These are phyloP conservation scores for Colletotrichum chlorophyti DNA, from an alignment of 2,329 filamentous ascomycete species.

Conservation along the genomic window DNA sequence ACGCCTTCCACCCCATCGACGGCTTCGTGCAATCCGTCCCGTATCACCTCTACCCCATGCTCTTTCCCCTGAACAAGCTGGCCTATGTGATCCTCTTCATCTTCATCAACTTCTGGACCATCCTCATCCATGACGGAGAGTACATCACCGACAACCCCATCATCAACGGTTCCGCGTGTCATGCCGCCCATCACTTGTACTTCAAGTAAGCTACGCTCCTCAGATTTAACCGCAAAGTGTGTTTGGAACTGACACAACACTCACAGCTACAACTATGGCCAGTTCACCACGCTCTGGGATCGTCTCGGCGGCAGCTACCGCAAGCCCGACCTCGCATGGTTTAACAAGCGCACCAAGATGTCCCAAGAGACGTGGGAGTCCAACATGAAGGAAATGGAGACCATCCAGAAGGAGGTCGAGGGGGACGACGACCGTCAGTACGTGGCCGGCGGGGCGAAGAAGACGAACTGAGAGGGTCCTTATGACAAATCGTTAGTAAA, in stretches of 20 bases:
- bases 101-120: slow-evolving; percentile 97
- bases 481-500: no score
- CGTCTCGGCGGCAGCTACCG: slow-evolving; percentile 75
- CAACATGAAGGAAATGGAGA: slow-evolving; percentile 67
- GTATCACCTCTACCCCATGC: slow-evolving; percentile 91
- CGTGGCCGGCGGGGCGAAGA: slow-evolving; percentile 30
- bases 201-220: slow-evolving; percentile 24
- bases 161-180: slow-evolving; percentile 93
- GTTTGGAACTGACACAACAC: slow-evolving; percentile 46
- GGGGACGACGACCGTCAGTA: slow-evolving; percentile 33
- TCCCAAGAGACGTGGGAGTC: slow-evolving; percentile 69
- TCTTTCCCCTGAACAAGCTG: slow-evolving; percentile 92
- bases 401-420: slow-evolving; percentile 59
- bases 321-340: slow-evolving; percentile 75
- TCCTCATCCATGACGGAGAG: slow-evolving; percentile 95
- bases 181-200: slow-evolving; percentile 75
- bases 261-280: slow-evolving; percentile 74
- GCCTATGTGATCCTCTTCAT: slow-evolving; percentile 86
- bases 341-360: slow-evolving; percentile 75
- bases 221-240: not conserved
- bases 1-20: slow-evolving; percentile 94
- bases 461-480: slow-evolving; percentile 29
- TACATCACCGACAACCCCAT: slow-evolving; percentile 90
- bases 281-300: slow-evolving; percentile 80
- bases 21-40: slow-evolving; percentile 88